Evolutionary conservation across 2,329 filamentous ascomycete genomes (phyloP).

Genomic region (Xylariaceae sp.): DNA sequence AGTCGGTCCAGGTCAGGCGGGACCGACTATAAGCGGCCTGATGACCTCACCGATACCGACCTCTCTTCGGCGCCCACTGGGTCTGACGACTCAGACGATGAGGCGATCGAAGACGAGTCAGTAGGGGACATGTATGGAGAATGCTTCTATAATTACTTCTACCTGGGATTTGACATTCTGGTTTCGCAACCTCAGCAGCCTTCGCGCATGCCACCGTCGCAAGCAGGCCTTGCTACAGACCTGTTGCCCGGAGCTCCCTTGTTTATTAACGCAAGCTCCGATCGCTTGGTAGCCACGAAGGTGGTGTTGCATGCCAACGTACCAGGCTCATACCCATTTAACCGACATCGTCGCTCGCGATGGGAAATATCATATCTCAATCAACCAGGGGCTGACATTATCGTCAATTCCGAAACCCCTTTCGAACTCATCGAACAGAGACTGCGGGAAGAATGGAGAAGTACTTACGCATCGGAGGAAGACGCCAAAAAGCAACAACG

Average conservation of each 20-base stretch:
- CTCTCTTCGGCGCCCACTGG: conserved; percentile 67
- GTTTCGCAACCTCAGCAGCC: conserved; percentile 70
- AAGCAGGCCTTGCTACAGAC: conserved; percentile 22
- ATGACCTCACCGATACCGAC: conserved; percentile 65
- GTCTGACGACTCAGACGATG: conserved; percentile 63
- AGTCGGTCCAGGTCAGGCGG: conserved; percentile 42
- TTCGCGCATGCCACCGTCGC: conserved; percentile 57
- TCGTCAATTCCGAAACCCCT: conserved; percentile 67
- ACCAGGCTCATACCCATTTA: conserved; percentile 94
- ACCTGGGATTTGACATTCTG: conserved; percentile 87
- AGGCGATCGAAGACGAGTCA: conserved; percentile 51
- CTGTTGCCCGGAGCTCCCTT: conserved; percentile 25
- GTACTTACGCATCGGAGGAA: conserved; percentile 53
- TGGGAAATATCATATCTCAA: conserved; percentile 68
- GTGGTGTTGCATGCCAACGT: conserved; percentile 92
- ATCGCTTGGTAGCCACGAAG: conserved; percentile 80
- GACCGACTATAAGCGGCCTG: conserved; percentile 40
- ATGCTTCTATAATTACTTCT: conserved; percentile 96
- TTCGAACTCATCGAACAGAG: conserved; percentile 67
- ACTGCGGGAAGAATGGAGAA: conserved; percentile 65
- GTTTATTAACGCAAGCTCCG: conserved; percentile 42
- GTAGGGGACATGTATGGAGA: conserved; percentile 57
- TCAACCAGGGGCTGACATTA: conserved; percentile 38
- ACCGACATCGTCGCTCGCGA: conserved; percentile 81
- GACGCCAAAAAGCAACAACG: conserved; percentile 49